Base-by-base conservation (phyloP, 179 eudicot genomes). In the Silene noctiflora region DNA sequence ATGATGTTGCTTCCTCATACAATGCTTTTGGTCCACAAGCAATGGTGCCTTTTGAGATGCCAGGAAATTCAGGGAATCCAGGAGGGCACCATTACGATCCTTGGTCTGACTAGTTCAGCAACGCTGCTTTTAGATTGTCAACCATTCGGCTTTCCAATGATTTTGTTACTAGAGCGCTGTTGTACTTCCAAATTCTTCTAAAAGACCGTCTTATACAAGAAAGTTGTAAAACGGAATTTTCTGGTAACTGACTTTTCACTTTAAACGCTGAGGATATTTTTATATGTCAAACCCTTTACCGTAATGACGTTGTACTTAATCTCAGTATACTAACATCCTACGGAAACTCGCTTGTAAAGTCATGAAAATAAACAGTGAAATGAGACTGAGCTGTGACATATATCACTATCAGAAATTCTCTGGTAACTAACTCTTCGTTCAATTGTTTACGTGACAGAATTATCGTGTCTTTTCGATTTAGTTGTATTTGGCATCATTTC, bases 41-140 rank as follows among this genome's bases (percentile, higher is more conserved):
- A 73, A 58, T 64, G 71, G 46, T 70, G 71, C 79, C 78, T 22
- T 69, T 69, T 35, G 76, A 58, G 19, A 74, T 69, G 78, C 58
- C 75, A 25, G 33, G 22, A n/a, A 27, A 27, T 53, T 16, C 22
- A 2, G 62, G 60, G 48, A 55, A 35, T 12, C 58, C 68, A 27
- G 48, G 55, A 58, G 56, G 22, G 20, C 35, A 44, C 22, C 35
- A 39, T 21, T 42, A 73, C 51, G 62, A 74, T 42, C 69, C 55
- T 44, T 60, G 69, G 71, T 44, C 31, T 9, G 9, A 48, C 11
- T 74, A 60, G 10, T 31, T 55, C 24, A 31, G 24, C 11, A n/a
- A 11, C 21, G 21, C 25, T 44, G 69, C 3, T 12, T 16, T 7
- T 71, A 51, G n/a, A 11, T 25, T 63, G n/a, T 20, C 12, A n/a